Conservation (phyloP, 371 early-diverging fungal genomes). For the Mortierella polycephala region DNA sequence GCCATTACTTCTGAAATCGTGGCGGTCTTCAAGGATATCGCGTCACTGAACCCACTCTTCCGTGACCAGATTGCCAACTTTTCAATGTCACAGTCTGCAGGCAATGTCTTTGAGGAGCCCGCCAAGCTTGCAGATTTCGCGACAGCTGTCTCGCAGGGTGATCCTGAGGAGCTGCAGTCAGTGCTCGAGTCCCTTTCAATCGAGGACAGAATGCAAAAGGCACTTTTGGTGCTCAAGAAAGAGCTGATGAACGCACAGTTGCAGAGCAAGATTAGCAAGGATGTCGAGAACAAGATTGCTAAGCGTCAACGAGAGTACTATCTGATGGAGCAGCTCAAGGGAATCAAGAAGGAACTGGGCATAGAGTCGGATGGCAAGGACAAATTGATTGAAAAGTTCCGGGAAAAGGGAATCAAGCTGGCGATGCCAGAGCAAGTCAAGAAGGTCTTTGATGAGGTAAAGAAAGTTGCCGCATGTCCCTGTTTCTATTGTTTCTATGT, state of each 20-base stretch:
- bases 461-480: background rate
- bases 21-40: slow-evolving; percentile 94
- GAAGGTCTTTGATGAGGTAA: slow-evolving; percentile 95
- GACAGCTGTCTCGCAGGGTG: slow-evolving; percentile 93
- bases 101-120: slow-evolving; percentile 95
- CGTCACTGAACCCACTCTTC: slow-evolving; percentile 91
- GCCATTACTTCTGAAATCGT: slow-evolving; percentile 97
- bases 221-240: slow-evolving; percentile 93
- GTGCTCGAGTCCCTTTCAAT: slow-evolving; percentile 90
- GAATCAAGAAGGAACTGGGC: slow-evolving; percentile 97
- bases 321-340: slow-evolving; percentile 98
- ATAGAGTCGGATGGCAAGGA: slow-evolving; percentile 97
- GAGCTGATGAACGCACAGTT: slow-evolving; percentile 96
- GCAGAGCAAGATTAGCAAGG: slow-evolving; percentile 95
- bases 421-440: slow-evolving; percentile 91
- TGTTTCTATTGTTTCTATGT: background rate
- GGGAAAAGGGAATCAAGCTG: slow-evolving; percentile 81
- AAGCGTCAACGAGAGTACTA: slow-evolving; percentile 97
- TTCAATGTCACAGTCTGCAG: slow-evolving; percentile 94
- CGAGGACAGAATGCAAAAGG: slow-evolving; percentile 92
- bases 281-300: slow-evolving; percentile 96
- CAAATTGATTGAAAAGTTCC: slow-evolving; percentile 93
- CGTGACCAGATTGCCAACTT: slow-evolving; percentile 97
- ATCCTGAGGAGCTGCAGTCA: slow-evolving; percentile 91
- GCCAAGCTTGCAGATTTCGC: slow-evolving; percentile 96